Base-by-base conservation (phyloP, 2,329 filamentous ascomycete species). In the Stagonosporopsis rhizophila region DNA sequence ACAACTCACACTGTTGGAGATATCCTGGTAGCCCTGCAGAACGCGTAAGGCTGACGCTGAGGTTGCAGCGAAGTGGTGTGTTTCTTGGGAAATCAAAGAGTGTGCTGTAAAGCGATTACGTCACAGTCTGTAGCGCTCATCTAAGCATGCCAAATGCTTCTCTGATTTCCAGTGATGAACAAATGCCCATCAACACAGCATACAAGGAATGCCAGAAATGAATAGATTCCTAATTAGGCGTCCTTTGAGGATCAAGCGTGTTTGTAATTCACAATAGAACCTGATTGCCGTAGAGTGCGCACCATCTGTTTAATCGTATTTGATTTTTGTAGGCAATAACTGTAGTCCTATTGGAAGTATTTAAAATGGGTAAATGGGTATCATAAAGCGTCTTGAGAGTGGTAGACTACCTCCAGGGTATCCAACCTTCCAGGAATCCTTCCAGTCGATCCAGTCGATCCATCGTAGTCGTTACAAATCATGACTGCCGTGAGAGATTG, bases 21-120 rank as follows among this genome's bases (percentile, higher is more conserved):
- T 9, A 42, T 32, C 30, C 30, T n/a, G 30, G 30, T 34, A 34
- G 35, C 20, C 37, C 23, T 51, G 37, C 37, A 32, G 19, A 42
- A 30, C 19, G 30, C 38, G 44, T 48, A 56, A 52, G 47, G 53
- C 47, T 56, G 53, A 47, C 46, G 37, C 30, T 38, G n/a, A 51
- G 23, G 28, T 25, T 47, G 47, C 47, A 47, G 28, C 40, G 40
- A 40, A 17, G n/a, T 23, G 20, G 22, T 37, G 17, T 45, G 37
- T 39, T 39, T 34, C 6, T 47, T 46, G 22, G 23, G 23, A 17
- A 22, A 38, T 23, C 9, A 23, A 20, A n/a, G 6, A 17, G 37
- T 35, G 19, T 23, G 38, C 14, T 6, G 7, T 38, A 30, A 28
- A 12, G 32, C 32, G 20, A 51, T 44, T 52, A 52, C 47, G 48